Evolutionary conservation across 768 basidiomycete species (phyloP).

Genomic region (Boletellus sp.): DNA sequence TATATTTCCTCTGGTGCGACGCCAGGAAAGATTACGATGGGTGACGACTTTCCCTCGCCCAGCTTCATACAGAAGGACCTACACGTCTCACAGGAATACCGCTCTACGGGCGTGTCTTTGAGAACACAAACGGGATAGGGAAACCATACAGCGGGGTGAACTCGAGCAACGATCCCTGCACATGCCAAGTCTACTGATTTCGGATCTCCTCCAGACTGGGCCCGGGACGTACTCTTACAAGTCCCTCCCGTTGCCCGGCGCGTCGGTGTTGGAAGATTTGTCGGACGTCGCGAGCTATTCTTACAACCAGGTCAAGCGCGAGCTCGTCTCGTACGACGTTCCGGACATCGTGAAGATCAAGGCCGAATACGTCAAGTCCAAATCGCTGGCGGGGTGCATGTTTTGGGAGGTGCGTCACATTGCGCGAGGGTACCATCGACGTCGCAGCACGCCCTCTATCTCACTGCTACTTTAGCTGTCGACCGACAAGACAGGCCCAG

Average conservation of each 20-base stretch:
- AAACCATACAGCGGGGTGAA: conserved; percentile 63
- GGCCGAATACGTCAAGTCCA: conserved; percentile 58
- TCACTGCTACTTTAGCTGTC: conserved; percentile 37
- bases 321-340: conserved; percentile 76
- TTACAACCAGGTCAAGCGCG: conserved; percentile 61
- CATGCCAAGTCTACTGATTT: conserved; percentile 1
- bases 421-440: too few relatives aligned
- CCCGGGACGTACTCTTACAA: conserved; percentile 80
- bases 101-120: conserved; percentile 76
- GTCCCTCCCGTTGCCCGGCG: conserved; percentile 59
- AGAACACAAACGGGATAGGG: conserved; percentile 64
- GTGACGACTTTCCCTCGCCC: conserved; percentile 26
- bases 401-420: conserved; percentile 56
- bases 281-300: conserved; percentile 74
- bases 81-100: conserved; percentile 52
- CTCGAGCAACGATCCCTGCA: background rate
- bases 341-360: conserved; percentile 65
- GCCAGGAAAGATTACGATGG: conserved; percentile 63
- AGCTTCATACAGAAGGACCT: too few relatives aligned
- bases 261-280: conserved; percentile 61
- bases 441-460: too few relatives aligned
- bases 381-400: conserved; percentile 66
- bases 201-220: conserved; percentile 46
- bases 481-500: conserved; percentile 53
- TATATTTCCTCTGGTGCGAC: conserved; percentile 62